phyloP scores from a whole-genome alignment of 2,329 filamentous ascomycete genomes.

The Fusarium mexicanum region DNA sequence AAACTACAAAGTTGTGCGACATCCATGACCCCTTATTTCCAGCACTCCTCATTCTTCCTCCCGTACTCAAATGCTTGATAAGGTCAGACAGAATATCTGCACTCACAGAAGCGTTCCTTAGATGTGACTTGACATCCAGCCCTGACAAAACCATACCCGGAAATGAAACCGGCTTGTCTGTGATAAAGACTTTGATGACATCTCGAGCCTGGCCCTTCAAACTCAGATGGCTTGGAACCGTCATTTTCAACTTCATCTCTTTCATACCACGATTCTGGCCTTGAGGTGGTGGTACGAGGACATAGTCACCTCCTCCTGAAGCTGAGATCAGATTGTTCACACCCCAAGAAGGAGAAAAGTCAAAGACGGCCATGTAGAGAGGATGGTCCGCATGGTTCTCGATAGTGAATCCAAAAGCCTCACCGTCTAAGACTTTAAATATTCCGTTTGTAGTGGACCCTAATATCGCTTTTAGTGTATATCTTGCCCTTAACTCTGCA shows the following conservation, averaged over 20 bases:
- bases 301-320: not conserved
- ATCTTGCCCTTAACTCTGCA: not conserved
- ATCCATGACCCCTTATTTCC: not conserved
- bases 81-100: not conserved
- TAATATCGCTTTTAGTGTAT: fast-evolving
- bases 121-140: not conserved
- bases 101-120: fast-evolving
- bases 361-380: not conserved
- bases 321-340: not conserved
- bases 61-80: not conserved
- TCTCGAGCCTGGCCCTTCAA: not conserved
- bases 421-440: fast-evolving
- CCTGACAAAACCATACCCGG: not conserved
- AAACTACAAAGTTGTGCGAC: not conserved
- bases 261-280: fast-evolving
- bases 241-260: not conserved
- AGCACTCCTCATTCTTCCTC: not conserved
- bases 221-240: not conserved
- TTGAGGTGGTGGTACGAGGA: fast-evolving
- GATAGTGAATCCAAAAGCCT: not conserved
- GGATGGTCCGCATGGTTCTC: not conserved
- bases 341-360: not conserved
- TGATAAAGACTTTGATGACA: not conserved
- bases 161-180: not conserved
- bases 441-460: fast-evolving